These are phyloP conservation scores for Lophiostoma macrostomum DNA, from an alignment of 495 filamentous ascomycete genomes.

Conservation along the genomic window DNA sequence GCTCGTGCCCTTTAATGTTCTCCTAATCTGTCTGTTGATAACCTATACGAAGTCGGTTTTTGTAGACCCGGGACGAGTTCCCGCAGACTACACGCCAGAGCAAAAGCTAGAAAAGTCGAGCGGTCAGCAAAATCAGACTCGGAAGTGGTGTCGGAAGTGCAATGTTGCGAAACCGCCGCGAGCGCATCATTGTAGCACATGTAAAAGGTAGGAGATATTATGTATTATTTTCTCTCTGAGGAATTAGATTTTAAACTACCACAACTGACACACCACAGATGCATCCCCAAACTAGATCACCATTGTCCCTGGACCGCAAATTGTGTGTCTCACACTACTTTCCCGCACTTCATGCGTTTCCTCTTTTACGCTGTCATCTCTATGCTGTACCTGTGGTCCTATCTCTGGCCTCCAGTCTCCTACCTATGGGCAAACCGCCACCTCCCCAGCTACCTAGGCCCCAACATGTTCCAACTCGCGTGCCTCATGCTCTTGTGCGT, in stretches of 20 bases:
- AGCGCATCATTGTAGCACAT: constrained; percentile 89
- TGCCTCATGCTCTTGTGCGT: constrained; percentile 65
- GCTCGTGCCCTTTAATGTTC: constrained; percentile 66
- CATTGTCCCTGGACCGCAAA: constrained; percentile 96
- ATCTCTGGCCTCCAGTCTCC: constrained; percentile 56
- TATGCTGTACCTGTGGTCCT: constrained; percentile 61
- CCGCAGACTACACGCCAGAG: constrained; percentile 29
- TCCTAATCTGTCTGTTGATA: constrained; percentile 71
- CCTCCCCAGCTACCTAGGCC: constrained; percentile 80
- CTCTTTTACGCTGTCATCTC: constrained; percentile 70
- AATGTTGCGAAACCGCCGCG: constrained; percentile 76
- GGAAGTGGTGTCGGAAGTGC: constrained; percentile 82
- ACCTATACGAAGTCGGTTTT: constrained; percentile 75
- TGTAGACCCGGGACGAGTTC: constrained; percentile 67
- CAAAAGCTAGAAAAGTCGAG: constrained; percentile 3
- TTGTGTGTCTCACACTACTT: constrained; percentile 87
- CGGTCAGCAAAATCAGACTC: neutral
- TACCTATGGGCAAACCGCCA: constrained; percentile 64
- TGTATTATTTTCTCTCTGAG: neutral
- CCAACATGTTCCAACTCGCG: constrained; percentile 57
- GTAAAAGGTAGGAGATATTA: constrained; percentile 54
- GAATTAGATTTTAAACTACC: constrained; percentile 3
- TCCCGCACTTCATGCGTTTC: constrained; percentile 89
- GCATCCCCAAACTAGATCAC: constrained; percentile 97
- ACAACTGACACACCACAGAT: constrained; percentile 48